Conservation (phyloP, 2,329 filamentous ascomycete genomes). For the Coccinonectria pachysandricola region DNA sequence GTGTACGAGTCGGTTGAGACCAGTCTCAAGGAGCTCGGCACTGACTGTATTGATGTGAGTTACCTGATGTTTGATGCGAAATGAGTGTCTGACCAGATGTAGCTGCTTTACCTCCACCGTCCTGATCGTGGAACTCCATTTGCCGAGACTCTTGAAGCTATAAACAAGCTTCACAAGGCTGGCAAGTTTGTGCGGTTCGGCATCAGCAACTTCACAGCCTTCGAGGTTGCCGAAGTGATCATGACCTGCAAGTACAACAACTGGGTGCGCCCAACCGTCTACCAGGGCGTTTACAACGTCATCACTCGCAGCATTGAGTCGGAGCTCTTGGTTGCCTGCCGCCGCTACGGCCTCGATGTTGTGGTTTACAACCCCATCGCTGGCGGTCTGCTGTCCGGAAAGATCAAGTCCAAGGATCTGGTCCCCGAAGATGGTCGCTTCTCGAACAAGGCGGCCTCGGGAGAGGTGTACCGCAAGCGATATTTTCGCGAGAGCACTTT, state of each 20-base stretch:
- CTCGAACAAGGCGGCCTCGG: slow-evolving; percentile 45
- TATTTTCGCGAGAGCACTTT: slow-evolving; percentile 62
- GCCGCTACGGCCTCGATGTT: slow-evolving; percentile 66
- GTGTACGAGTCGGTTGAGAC: slow-evolving; percentile 56
- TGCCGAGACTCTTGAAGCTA: slow-evolving; percentile 64
- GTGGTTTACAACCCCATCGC: slow-evolving; percentile 77
- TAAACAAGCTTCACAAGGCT: slow-evolving; percentile 73
- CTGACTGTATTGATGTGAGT: slow-evolving; percentile 59
- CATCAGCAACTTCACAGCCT: slow-evolving; percentile 76
- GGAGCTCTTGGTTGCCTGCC: slow-evolving; percentile 64
- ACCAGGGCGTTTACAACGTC: slow-evolving; percentile 81
- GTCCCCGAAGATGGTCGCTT: slow-evolving; percentile 60
- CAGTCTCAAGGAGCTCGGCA: slow-evolving; percentile 61
- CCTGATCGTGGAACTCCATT: slow-evolving; percentile 59
- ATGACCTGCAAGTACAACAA: slow-evolving; percentile 67
- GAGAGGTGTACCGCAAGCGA: slow-evolving; percentile 50
- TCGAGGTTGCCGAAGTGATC: slow-evolving; percentile 78
- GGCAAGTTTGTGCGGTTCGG: slow-evolving; percentile 77
- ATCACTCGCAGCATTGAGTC: slow-evolving; percentile 66
- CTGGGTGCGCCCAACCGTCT: slow-evolving; percentile 77
- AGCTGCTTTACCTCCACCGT: slow-evolving; percentile 29
- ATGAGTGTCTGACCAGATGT: slow-evolving; percentile 3
- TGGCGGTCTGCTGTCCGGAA: slow-evolving; percentile 70
- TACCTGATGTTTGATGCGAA: neutral
- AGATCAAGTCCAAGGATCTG: slow-evolving; percentile 58